These are phyloP conservation scores for Aurantiochytrium sp. DNA, from an alignment of 108 stramenopile species.

Conservation along the genomic window DNA sequence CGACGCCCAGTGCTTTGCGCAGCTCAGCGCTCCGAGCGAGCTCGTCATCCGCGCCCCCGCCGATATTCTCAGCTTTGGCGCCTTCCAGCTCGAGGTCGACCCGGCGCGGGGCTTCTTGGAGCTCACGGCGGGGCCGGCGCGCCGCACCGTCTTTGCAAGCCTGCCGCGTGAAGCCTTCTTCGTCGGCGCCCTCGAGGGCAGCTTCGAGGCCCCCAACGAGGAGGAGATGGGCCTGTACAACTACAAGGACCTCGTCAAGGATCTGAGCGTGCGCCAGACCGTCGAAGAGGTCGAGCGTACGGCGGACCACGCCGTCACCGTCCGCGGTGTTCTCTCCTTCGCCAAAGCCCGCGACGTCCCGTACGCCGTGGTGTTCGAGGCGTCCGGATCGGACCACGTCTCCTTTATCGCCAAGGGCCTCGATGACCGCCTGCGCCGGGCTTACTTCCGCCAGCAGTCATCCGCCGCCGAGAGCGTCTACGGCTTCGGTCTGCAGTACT, in stretches of 20 bases:
- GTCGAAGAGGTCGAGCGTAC: neutral
- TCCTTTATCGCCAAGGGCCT: neutral
- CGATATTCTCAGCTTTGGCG: neutral
- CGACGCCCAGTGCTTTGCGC: neutral
- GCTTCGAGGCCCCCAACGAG: constrained; percentile 4
- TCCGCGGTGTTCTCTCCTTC: neutral
- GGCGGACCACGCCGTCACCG: neutral
- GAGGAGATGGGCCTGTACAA: constrained; percentile 17
- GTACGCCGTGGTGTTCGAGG: neutral
- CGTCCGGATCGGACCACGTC: neutral
- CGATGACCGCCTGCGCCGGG: neutral
- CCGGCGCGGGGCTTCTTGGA: too few species aligned
- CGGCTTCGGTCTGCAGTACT: constrained; percentile 7
- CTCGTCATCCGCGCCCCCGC: neutral
- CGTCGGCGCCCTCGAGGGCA: neutral
- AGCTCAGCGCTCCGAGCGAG: neutral
- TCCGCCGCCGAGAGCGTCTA: neutral
- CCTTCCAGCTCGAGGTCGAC: too few species aligned
- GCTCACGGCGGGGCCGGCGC: too few species aligned
- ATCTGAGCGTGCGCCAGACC: neutral
- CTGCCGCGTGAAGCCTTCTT: neutral
- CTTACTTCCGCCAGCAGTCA: neutral
- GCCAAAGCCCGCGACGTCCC: neutral
- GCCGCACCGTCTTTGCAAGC: neutral
- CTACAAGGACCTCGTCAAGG: neutral